Evolutionary conservation across 2,329 filamentous ascomycete species (phyloP).

Genomic region (Diaporthe sp.): DNA sequence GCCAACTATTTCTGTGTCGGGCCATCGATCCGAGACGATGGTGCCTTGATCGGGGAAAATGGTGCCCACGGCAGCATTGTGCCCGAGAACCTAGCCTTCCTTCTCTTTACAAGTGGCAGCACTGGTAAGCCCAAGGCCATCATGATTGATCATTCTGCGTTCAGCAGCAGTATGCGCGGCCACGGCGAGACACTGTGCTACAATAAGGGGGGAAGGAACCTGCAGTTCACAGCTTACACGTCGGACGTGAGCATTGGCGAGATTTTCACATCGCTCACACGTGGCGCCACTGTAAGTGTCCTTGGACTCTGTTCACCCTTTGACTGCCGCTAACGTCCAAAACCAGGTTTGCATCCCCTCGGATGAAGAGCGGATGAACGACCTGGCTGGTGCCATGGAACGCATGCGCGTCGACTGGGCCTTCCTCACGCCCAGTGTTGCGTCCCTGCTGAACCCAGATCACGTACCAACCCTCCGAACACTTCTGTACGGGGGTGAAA

Average conservation of each 20-base stretch:
- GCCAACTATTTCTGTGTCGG: not conserved
- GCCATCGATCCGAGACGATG: not conserved
- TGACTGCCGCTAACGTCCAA: not conserved
- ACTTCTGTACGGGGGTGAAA: constrained; percentile 62
- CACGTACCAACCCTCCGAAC: too few relatives aligned
- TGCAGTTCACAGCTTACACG: constrained; percentile 51
- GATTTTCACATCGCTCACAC: constrained; percentile 40
- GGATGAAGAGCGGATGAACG: constrained; percentile 55
- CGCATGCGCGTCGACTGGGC: constrained; percentile 41
- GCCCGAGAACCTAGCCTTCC: not conserved
- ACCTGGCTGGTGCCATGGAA: constrained; percentile 46
- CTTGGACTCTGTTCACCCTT: not conserved
- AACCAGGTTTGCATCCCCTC: constrained; percentile 53
- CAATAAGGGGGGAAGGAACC: constrained; percentile 45
- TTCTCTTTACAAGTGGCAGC: constrained; percentile 9
- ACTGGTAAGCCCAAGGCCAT: constrained; percentile 24
- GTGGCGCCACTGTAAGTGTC: constrained; percentile 40
- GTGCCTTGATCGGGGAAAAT: not conserved
- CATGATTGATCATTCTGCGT: constrained; percentile 1
- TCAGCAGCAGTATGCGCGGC: not conserved
- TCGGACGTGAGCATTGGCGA: constrained; percentile 50
- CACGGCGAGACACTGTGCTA: constrained; percentile 40
- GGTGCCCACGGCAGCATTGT: not conserved
- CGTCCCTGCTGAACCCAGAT: constrained; percentile 22
- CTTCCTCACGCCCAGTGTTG: constrained; percentile 34